These are phyloP conservation scores for Fusarium oligoseptatum DNA, from an alignment of 2,329 filamentous ascomycete species.

Conservation along the genomic window DNA sequence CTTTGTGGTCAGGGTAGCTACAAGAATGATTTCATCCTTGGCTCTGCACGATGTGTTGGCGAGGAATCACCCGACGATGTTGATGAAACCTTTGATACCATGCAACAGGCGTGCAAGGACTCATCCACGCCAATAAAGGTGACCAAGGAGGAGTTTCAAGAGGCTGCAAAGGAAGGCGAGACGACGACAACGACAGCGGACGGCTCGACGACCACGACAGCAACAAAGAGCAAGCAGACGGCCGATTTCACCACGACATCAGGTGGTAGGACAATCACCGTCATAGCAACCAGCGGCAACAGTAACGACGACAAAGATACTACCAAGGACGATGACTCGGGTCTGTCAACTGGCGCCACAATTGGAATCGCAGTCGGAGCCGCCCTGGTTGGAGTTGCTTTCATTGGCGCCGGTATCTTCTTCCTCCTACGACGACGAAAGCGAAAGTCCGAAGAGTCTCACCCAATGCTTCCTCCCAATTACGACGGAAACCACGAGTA, in stretches of 20 bases:
- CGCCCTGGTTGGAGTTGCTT: constrained; percentile 46
- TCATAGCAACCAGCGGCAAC: constrained; percentile 16
- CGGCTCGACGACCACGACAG: constrained; percentile 10
- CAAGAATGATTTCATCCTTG: constrained; percentile 62
- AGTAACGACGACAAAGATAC: background rate
- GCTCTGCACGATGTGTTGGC: constrained; percentile 62
- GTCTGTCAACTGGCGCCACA: constrained; percentile 53
- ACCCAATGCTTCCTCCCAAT: constrained; percentile 48
- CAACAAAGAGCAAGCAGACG: constrained; percentile 11
- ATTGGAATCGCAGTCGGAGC: constrained; percentile 58
- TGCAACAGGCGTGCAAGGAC: constrained; percentile 58
- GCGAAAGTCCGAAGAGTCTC: constrained; percentile 45
- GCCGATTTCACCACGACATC: constrained; percentile 23
- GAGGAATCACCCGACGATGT: constrained; percentile 52
- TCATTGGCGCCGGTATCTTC: constrained; percentile 42
- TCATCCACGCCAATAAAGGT: constrained; percentile 61
- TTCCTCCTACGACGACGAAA: constrained; percentile 48
- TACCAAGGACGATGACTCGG: constrained; percentile 14
- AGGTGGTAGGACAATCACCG: constrained; percentile 26
- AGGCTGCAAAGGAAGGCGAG: constrained; percentile 32
- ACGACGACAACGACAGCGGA: constrained; percentile 3
- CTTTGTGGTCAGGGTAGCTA: constrained; percentile 59
- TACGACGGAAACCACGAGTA: constrained; percentile 31
- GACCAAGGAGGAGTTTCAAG: constrained; percentile 57
- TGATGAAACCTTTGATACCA: constrained; percentile 57